Evolutionary conservation across 345 rosid species (phyloP), one percentile per base, ranked within the genome.

Genomic region (Corchorus capsularis): DNA sequence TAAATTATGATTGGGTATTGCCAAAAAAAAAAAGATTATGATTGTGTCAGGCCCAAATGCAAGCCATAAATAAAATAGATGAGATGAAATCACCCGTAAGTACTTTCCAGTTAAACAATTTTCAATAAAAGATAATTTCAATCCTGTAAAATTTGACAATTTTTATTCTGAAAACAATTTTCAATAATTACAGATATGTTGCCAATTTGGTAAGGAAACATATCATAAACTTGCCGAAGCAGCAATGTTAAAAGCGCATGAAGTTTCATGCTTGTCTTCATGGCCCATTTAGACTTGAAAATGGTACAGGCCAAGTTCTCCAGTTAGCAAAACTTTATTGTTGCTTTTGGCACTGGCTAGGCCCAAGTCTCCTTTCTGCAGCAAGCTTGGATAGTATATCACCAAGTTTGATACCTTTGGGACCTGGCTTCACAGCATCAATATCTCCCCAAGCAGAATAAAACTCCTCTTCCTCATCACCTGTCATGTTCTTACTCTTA

Each of bases 361-460:
- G 71, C 6, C 4, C 20, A 22, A 2, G 19, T 27, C 39, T 22
- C 11, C 55, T 47, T 47, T 67, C 55, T 13, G 37, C 55, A 6
- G n/a, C 55, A 47, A 67, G 71, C 71, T 46, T 47, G 39, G 71
- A 13, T 13, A 67, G 35, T 2, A 20, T 17, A 12, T 6, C 54
- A 67, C 39, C 71, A 67, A 67, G 71, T 22, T 67, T 67, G 37
- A 22, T 47, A 22, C 71, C 71, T 47, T 67, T 22, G n/a, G 56
- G n/a, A 22, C 71, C 39, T 6, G 71, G 56, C 39, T 67, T 67
- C 2, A 67, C 37, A 12, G 39, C 6, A 46, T 67, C 71, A 46
- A 67, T 67, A 55, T 67, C 39, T 67, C 37, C 71, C 71, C 39
- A 46, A 8, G 35, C 13, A 46, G 27, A 46, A 47, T 55, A 67